Conservation (phyloP, 169 alveolate species). For the Amoebophrya sp. region DNA sequence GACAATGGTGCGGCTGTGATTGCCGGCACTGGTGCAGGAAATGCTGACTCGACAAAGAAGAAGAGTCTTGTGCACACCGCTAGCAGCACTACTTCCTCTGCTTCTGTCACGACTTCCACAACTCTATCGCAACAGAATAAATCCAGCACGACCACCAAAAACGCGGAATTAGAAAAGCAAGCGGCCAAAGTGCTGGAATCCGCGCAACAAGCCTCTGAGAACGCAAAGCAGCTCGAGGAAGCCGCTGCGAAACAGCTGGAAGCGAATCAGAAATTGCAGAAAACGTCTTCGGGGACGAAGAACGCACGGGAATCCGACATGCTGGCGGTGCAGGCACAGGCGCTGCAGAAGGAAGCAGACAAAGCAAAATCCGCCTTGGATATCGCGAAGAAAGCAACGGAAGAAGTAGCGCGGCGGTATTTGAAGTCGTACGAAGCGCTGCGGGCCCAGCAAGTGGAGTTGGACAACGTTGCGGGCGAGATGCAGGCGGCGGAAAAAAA, state of each 20-base stretch:
- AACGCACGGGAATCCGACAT: no score
- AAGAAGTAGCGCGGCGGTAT: not conserved
- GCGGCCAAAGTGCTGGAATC: not conserved
- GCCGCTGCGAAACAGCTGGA: no score
- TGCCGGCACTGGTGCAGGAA: no score
- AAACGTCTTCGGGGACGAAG: no score
- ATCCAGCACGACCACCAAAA: not conserved
- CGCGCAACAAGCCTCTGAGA: not conserved
- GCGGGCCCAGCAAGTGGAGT: not conserved
- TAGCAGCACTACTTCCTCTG: no score
- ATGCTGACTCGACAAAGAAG: no score
- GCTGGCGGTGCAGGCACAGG: not conserved
- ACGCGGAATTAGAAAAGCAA: not conserved
- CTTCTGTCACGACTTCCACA: no score
- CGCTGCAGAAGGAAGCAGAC: not conserved
- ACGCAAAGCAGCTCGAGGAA: no score
- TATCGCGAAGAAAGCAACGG: not conserved
- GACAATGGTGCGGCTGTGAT: no score
- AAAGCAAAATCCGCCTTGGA: not conserved
- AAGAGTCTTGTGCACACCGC: no score
- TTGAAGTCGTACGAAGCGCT: not conserved
- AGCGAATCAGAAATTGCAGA: no score
- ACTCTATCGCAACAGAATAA: no score
- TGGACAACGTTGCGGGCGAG: not conserved
- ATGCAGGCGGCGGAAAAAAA: not conserved